These are phyloP conservation scores for Dendrobium nobile DNA, from an alignment of 106 monocot species.

Conservation along the genomic window DNA sequence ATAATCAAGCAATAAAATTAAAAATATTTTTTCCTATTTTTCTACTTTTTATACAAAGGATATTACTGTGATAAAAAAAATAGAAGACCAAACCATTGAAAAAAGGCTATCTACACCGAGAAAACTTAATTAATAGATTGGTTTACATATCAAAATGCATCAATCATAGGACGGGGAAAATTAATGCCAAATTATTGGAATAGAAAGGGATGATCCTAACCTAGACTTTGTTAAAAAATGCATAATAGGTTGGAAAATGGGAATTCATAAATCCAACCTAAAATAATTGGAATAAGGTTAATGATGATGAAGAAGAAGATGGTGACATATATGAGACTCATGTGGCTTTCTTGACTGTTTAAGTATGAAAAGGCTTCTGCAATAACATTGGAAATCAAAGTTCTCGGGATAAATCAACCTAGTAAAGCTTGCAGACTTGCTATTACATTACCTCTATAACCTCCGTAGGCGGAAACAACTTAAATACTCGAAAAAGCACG, in stretches of 20 bases:
- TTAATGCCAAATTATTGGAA: not conserved
- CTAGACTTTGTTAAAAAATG: too few relatives aligned
- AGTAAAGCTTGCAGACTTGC: too few relatives aligned
- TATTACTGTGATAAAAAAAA: too few relatives aligned
- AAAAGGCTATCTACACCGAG: too few relatives aligned
- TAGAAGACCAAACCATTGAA: too few relatives aligned
- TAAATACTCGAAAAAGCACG: slow-evolving; percentile 61
- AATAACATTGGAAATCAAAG: not conserved
- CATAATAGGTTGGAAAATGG: not conserved
- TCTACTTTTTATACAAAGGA: too few relatives aligned
- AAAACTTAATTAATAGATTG: too few relatives aligned
- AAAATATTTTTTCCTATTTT: too few relatives aligned
- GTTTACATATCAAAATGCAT: not conserved
- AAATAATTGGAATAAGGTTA: not conserved
- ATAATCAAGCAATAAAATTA: too few relatives aligned
- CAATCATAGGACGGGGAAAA: not conserved
- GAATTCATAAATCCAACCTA: not conserved
- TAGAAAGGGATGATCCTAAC: not conserved
- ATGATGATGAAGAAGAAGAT: not conserved
- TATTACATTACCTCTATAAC: slow-evolving; percentile 61
- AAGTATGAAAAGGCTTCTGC: not conserved
- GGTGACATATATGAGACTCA: not conserved
- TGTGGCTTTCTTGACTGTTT: not conserved
- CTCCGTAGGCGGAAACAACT: slow-evolving; percentile 55
- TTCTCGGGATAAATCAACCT: not conserved